Percentiles rank a stretch among this genome's conserved stretches.
Evolutionary conservation across 768 basidiomycete genomes (phyloP).

Genomic region (Lactarius sanguifluus): DNA sequence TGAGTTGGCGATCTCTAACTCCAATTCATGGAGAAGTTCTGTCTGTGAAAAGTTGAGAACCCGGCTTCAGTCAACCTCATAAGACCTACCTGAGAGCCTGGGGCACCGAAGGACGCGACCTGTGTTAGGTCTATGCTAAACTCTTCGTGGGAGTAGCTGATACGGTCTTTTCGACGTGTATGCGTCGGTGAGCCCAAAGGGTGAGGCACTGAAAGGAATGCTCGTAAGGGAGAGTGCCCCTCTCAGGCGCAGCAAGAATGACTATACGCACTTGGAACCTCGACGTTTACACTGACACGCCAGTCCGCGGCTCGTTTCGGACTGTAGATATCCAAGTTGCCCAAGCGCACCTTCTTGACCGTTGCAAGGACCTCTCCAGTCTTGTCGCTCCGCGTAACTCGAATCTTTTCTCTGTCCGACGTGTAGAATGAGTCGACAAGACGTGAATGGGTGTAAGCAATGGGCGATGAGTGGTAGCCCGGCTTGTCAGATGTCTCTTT

Average conservation of each 20-base stretch:
- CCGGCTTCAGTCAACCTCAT: slow-evolving; percentile 2
- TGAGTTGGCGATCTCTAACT: slow-evolving; percentile 81
- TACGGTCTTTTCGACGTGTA: slow-evolving; percentile 80
- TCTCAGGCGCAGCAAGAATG: neutral
- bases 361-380: slow-evolving; percentile 63
- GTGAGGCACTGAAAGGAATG: slow-evolving; percentile 50
- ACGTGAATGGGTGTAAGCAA: slow-evolving; percentile 74
- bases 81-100: slow-evolving; percentile 50
- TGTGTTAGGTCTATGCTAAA: slow-evolving; percentile 93
- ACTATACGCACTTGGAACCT: slow-evolving; percentile 70
- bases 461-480: slow-evolving; percentile 51
- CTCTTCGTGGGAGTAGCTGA: slow-evolving; percentile 93
- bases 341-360: slow-evolving; percentile 79
- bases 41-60: slow-evolving; percentile 39
- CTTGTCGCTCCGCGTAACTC: slow-evolving; percentile 83
- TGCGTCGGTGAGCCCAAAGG: slow-evolving; percentile 62
- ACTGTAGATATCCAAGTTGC: slow-evolving; percentile 82
- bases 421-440: slow-evolving; percentile 80
- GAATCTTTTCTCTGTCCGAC: slow-evolving; percentile 55
- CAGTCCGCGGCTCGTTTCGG: slow-evolving; percentile 86
- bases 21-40: slow-evolving; percentile 79
- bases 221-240: neutral
- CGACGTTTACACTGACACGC: slow-evolving; percentile 90
- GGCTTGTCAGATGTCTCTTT: slow-evolving; percentile 57
- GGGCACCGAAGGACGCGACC: slow-evolving; percentile 59